Base-by-base conservation (phyloP, 345 rosid species). In the Mallotus nudiflorus region DNA sequence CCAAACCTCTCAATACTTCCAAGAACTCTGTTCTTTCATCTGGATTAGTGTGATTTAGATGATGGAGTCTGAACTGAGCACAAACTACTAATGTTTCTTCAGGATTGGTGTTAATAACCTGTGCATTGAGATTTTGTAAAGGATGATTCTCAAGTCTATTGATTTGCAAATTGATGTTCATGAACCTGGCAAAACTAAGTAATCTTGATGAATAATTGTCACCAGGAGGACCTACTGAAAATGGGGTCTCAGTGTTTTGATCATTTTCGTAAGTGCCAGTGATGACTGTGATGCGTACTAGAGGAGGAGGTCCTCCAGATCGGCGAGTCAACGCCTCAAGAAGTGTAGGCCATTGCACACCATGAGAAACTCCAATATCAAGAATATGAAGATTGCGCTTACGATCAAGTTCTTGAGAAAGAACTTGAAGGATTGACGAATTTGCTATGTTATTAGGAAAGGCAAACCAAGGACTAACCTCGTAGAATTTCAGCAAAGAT, bases 331-430 rank as follows among this genome's bases (percentile, higher is more conserved):
- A 75, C 60, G 93, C 86, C 66, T 94, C 97, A 1, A 94, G 82
- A 67, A 94, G 87, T 11, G 91, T 94, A 6, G 97, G 98, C 97
- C 97, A 94, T 78, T 91, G 98, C 61, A 92, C 88, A 44, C 96
- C 97, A 65, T 94, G 97, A 64, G 98, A 94, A 55, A 91, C 93
- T 15, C 98, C 95, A 27, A 94, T 88, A 76, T 94, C 98, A 45
- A 91, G 83, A 72, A 94, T 80, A 77, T 94, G 98, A 46, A 91
- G 83, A 69, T 64, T 78, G 0, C 66, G 67, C 9, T 68, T 67
- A 20, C 69, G 71, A 50, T 73, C 80, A 29, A 67, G 67, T 20
- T 80, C 84, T 65, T 88, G 92, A 48, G 75, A 79, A 60, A 91
- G 86, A 71, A 89, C 76, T 76, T 94, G 97, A 58, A 91, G 85